These are phyloP conservation scores for Pseudogymnoascus sp. DNA, from an alignment of 2,329 filamentous ascomycete genomes.

Conservation along the genomic window DNA sequence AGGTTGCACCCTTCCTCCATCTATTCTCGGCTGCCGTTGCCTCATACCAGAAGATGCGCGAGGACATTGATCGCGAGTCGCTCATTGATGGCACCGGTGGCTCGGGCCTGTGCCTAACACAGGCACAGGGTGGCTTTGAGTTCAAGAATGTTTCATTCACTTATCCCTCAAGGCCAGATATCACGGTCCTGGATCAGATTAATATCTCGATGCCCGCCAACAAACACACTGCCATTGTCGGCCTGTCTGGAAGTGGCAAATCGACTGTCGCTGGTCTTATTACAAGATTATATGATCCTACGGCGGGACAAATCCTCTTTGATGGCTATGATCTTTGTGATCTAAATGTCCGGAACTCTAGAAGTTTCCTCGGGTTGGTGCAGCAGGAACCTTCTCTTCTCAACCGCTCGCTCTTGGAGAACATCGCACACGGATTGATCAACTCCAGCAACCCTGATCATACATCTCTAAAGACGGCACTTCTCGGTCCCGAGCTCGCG, in stretches of 20 bases:
- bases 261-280: constrained; percentile 50
- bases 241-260: constrained; percentile 52
- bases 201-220: constrained; percentile 35
- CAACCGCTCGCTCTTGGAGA: constrained; percentile 41
- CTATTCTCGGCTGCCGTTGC: constrained; percentile 53
- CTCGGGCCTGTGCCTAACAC: constrained; percentile 13
- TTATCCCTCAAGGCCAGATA: constrained; percentile 34
- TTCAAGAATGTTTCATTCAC: constrained; percentile 35
- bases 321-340: constrained; percentile 33
- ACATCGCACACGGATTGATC: constrained; percentile 42
- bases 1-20: constrained; percentile 56
- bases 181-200: constrained; percentile 34
- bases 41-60: constrained; percentile 48
- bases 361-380: constrained; percentile 26
- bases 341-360: constrained; percentile 38
- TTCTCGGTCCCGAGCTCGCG: constrained; percentile 44
- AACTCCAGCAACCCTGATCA: constrained; percentile 23
- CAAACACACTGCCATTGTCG: constrained; percentile 51
- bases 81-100: constrained; percentile 19
- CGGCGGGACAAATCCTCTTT: constrained; percentile 33
- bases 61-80: constrained; percentile 19
- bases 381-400: constrained; percentile 25
- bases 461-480: constrained; percentile 23
- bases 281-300: constrained; percentile 52
- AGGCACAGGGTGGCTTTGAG: constrained; percentile 28